phyloP scores from a whole-genome alignment of 163 green algal genomes.

The Scenedesmus sp. region DNA sequence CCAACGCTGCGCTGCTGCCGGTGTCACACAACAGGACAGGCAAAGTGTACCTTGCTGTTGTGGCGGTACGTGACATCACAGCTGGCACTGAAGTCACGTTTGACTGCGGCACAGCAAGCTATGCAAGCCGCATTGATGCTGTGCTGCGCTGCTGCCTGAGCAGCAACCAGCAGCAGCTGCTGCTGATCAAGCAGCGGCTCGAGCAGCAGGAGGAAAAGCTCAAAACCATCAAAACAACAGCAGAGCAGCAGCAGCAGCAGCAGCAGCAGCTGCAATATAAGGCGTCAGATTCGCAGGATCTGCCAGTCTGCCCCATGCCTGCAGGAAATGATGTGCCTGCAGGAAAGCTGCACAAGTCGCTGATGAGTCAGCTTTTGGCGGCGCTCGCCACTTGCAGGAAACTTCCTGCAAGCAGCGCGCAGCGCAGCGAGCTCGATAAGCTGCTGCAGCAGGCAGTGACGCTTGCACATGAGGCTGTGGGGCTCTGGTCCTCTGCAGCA shows the following conservation, averaged over 20 bases:
- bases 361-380: conserved; percentile 7
- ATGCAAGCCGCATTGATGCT: neutral
- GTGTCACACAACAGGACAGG: conserved; percentile 24
- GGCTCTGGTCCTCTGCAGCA: neutral
- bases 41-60: conserved; percentile 22
- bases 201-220: neutral
- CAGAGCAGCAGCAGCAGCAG: conserved; percentile 3
- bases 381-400: conserved; percentile 7
- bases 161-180: neutral
- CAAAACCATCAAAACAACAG: neutral
- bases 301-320: neutral
- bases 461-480: neutral
- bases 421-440: neutral
- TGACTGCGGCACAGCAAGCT: neutral
- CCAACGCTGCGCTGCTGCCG: conserved; percentile 23
- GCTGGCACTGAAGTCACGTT: neutral
- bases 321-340: neutral
- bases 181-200: neutral
- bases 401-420: neutral
- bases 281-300: neutral
- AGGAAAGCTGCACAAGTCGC: neutral
- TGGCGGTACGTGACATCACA: conserved; percentile 6
- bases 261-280: neutral
- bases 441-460: conserved; percentile 8
- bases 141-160: neutral